Base-by-base conservation (phyloP, 2,329 filamentous ascomycete genomes). In the Trichoderma breve region DNA sequence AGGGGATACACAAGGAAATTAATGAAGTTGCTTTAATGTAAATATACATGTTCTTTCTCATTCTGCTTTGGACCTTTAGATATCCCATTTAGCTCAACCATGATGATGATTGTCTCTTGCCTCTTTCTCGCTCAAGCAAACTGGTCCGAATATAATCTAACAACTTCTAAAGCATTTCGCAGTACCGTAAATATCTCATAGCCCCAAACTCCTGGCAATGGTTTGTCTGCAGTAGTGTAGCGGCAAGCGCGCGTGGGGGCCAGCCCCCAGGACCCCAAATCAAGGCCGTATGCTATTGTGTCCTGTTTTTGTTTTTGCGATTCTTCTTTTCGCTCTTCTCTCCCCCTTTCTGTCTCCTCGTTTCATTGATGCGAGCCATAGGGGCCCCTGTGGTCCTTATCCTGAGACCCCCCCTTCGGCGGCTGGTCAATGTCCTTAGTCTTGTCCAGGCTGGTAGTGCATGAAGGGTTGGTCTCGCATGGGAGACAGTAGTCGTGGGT, bases 401-500 rank as follows among this genome's bases (percentile, higher is more conserved):
- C 57, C 66, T 67, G 21, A 7, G 64, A 57, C 8, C 57, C 64
- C 30, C 64, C 32, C 5, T 61, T 61, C 2, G 71, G 51, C 9
- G 57, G 53, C 51, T 61, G 18, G 65, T 69, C 36, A 70, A 63
- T 70, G 26, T 70, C 71, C 34, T 65, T 70, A 30, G 60, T 53
- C 66, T 65, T 61, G 60, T 43, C 53, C 68, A 71, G 26, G 58
- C 72, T 73, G 36, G 69, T 66, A 14, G 77, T 75, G 64, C 76
- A 77, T 2, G 65, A 43, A 36, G 77, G 76, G 21, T 76, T 78
- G n/a, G 72, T 76, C 65, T 72, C 75, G 76, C 73, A 80, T 15
- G 77, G 76, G 8, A 78, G 70, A 47, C 79, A 80, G 72, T 76
- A 80, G 57, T 81, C 80, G 72, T 81, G 80, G 9, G 70, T 77